A percentile compares a stretch with the other conserved stretches of the same genome.
These are phyloP conservation scores for Penicillium lividum DNA, from an alignment of 495 filamentous ascomycete species.

Conservation along the genomic window DNA sequence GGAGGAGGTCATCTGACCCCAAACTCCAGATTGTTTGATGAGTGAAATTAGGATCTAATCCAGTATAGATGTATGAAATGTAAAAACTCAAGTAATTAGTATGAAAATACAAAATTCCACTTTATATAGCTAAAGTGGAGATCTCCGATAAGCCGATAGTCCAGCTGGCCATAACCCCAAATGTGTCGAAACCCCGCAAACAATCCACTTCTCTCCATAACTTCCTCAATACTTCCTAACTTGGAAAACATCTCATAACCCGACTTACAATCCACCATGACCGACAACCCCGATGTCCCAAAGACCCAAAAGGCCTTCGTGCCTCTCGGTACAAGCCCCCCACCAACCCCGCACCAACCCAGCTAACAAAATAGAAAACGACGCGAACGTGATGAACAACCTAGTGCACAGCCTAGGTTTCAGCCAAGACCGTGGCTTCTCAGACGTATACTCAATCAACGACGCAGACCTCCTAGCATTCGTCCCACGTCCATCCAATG, in stretches of 20 bases:
- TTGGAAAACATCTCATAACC: too few relatives aligned
- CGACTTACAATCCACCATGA: conserved; percentile 22
- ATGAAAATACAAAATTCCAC: neutral
- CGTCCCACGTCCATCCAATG: conserved; percentile 79
- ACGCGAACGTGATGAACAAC: conserved; percentile 78
- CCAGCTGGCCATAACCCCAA: too few relatives aligned
- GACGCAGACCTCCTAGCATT: conserved; percentile 77
- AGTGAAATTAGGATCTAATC: too few relatives aligned
- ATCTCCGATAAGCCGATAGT: neutral
- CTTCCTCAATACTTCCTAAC: neutral
- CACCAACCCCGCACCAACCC: conserved; percentile 6
- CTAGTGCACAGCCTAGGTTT: conserved; percentile 77
- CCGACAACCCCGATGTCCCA: conserved; percentile 39
- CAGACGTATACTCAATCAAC: conserved; percentile 83
- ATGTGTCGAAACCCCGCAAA: neutral
- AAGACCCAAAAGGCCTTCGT: conserved; percentile 49
- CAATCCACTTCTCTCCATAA: neutral
- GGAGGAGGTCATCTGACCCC: too few relatives aligned
- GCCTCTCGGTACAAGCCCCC: conserved; percentile 41
- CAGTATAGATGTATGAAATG: too few relatives aligned
- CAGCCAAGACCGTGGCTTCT: conserved; percentile 62
- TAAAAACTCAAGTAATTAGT: too few relatives aligned
- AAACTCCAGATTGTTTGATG: too few relatives aligned
- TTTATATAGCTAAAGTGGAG: neutral
- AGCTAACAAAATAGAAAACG: conserved; percentile 54